phyloP scores from a whole-genome alignment of 352 stramenopile species.

The Phytopythium litorale region DNA sequence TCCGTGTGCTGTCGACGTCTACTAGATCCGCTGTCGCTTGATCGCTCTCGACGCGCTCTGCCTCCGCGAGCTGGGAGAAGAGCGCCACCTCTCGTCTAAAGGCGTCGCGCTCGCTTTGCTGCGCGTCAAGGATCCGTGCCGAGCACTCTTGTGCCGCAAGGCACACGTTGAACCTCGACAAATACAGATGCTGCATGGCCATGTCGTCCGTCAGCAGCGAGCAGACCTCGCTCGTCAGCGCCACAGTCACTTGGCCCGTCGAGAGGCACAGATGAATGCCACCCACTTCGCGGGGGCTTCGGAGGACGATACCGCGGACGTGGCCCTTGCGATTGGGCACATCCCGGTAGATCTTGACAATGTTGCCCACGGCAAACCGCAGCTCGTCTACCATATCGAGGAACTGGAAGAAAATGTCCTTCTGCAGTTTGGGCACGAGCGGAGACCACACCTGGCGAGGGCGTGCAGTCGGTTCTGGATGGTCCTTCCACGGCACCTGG shows the following conservation, averaged over 20 bases:
- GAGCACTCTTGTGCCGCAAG: conserved; percentile 51
- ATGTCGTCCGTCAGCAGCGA: conserved; percentile 69
- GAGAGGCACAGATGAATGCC: conserved; percentile 55
- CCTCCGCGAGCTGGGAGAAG: conserved; percentile 32
- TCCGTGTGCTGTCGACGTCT: conserved; percentile 20
- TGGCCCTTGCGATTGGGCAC: conserved; percentile 36
- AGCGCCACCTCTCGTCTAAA: conserved; percentile 60
- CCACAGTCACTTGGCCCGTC: conserved; percentile 37
- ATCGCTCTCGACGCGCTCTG: conserved; percentile 10
- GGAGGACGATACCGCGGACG: conserved; percentile 60
- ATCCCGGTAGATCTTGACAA: conserved; percentile 56
- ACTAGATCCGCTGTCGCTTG: conserved; percentile 13
- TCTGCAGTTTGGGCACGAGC: conserved; percentile 39
- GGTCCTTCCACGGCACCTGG: conserved; percentile 28
- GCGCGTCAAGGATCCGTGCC: conserved; percentile 35
- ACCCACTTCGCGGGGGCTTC: conserved; percentile 25
- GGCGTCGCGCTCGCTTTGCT: conserved; percentile 51
- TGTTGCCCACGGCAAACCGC: conserved; percentile 60
- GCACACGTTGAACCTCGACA: conserved; percentile 69
- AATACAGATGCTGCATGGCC: conserved; percentile 63
- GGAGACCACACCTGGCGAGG: conserved; percentile 69
- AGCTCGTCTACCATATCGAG: conserved; percentile 47
- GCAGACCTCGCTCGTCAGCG: conserved; percentile 56
- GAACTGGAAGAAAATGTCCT: conserved; percentile 48
- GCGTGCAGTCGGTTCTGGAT: conserved; percentile 12